Base-by-base conservation (phyloP, 2,329 filamentous ascomycete species). In the Penicillium sp. region DNA sequence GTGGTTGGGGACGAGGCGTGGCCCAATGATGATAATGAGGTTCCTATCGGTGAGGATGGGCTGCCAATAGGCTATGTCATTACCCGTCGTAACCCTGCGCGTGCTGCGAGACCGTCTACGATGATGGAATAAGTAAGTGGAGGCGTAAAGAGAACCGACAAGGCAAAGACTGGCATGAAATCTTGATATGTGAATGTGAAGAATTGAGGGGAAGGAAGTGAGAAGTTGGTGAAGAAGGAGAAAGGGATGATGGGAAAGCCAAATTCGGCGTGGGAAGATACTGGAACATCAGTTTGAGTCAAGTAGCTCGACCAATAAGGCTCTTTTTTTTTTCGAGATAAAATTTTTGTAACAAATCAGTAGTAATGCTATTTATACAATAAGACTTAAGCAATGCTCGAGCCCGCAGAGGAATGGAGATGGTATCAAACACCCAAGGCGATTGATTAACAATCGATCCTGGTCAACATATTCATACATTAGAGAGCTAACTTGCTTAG, bases 401-500 rank as follows among this genome's bases (percentile, higher is more conserved):
- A 41, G 40, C 35, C 42, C 42, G 39, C 44, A 51, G 44, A 58
- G 36, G 63, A 66, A 66, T 65, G 63, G 63, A 66, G 62, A 66
- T 65, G 52, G 59, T 63, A 65, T 61, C 57, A 53, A 45, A 34
- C 39, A 35, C 52, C 9, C 46, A 62, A 47, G 56, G 46, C 23
- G 10, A 35, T 32, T 26, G 45, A 16, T 14, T 6, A 14, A 10
- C 19, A 51, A 41, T 47, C 40, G 27, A 41, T 39, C 50, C 48
- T 45, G 53, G 30, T 40, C 47, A 49, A 57, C 55, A 35, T 62
- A 57, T 47, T 61, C 45, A 36, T 62, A 65, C 61, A 63, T 11
- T 46, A 2, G 39, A 34, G 19, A 29, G 16, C 8, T 13, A n/a
- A 7, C 2, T 18, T 3, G 10, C 23, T 59, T 45, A 65, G 8